A percentile compares a stretch with the other conserved stretches of the same genome.
These are phyloP conservation scores for Penicillium olsonii DNA, from an alignment of 2,329 filamentous ascomycete genomes.

Conservation along the genomic window DNA sequence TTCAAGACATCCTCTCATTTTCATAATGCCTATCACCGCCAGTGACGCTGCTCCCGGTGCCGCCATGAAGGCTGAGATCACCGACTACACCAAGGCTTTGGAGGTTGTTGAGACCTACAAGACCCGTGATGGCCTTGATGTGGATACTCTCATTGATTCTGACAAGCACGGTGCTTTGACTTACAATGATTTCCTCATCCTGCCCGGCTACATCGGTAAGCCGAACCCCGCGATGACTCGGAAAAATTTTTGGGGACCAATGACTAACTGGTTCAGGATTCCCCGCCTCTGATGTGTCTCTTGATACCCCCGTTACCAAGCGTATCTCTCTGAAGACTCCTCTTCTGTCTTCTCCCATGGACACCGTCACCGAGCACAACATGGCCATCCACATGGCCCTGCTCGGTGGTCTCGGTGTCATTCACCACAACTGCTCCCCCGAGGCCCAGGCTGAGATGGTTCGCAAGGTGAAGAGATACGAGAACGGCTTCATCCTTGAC, in stretches of 20 bases:
- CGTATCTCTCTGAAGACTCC: slow-evolving; percentile 94
- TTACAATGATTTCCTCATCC: slow-evolving; percentile 97
- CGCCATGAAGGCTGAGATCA: slow-evolving; percentile 55
- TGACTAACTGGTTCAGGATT: slow-evolving; percentile 60
- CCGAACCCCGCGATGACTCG: slow-evolving; percentile 10
- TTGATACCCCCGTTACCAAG: slow-evolving; percentile 93
- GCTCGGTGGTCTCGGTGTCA: slow-evolving; percentile 68
- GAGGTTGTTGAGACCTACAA: slow-evolving; percentile 80
- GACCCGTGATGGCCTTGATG: slow-evolving; percentile 79
- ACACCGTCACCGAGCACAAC: slow-evolving; percentile 98
- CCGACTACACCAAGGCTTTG: slow-evolving; percentile 74
- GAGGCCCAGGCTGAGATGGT: slow-evolving; percentile 99
- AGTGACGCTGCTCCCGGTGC: slow-evolving; percentile 56
- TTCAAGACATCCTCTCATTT: slow-evolving; percentile 33
- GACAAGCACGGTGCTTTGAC: slow-evolving; percentile 90
- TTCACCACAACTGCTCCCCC: slow-evolving; percentile 99
- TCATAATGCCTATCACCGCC: slow-evolving; percentile 69
- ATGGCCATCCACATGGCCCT: slow-evolving; percentile 91
- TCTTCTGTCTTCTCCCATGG: slow-evolving; percentile 97
- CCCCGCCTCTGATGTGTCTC: slow-evolving; percentile 80
- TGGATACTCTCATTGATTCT: slow-evolving; percentile 85
- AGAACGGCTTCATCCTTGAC: slow-evolving; percentile 98
- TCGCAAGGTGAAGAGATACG: slow-evolving; percentile 96
- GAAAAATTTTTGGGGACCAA: not conserved
- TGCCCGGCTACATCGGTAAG: slow-evolving; percentile 91